These are phyloP conservation scores for Trichoderma citrinoviride DNA, from an alignment of 2,329 filamentous ascomycete species.

Conservation along the genomic window DNA sequence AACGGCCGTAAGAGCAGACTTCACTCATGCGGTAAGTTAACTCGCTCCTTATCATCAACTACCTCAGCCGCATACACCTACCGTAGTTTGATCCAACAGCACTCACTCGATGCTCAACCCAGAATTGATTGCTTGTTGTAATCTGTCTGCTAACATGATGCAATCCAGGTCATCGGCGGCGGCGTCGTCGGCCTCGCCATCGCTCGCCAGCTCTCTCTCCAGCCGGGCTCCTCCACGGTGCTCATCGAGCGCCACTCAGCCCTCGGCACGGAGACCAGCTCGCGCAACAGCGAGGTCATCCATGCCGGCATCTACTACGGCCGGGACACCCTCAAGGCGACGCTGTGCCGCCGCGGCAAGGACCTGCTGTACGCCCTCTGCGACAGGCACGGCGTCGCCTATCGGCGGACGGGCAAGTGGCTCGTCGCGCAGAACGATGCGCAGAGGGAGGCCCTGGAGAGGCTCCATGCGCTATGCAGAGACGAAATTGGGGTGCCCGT, in stretches of 20 bases:
- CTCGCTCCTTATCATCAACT: not conserved
- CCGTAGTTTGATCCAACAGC: not conserved
- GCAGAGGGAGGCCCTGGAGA: slow-evolving; percentile 63
- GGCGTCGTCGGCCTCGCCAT: slow-evolving; percentile 76
- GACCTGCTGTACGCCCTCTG: slow-evolving; percentile 78
- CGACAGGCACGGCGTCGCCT: slow-evolving; percentile 60
- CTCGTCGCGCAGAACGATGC: slow-evolving; percentile 79
- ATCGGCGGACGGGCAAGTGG: slow-evolving; percentile 85
- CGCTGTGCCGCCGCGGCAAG: slow-evolving; percentile 75
- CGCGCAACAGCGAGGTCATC: slow-evolving; percentile 92
- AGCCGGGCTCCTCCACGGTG: slow-evolving; percentile 62
- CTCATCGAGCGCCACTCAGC: slow-evolving; percentile 76
- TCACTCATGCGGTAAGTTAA: slow-evolving; percentile 46
- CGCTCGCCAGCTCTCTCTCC: slow-evolving; percentile 67
- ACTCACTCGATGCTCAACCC: not conserved
- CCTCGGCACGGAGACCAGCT: slow-evolving; percentile 81
- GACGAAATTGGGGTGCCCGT: slow-evolving; percentile 59
- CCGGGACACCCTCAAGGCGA: slow-evolving; percentile 70
- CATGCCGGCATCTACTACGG: slow-evolving; percentile 95
- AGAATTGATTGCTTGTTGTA: not conserved
- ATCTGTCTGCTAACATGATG: not conserved
- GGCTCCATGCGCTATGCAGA: slow-evolving; percentile 47
- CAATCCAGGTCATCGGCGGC: slow-evolving; percentile 53
- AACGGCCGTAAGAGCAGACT: slow-evolving; percentile 38
- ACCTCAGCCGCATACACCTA: too few relatives aligned